Evolutionary conservation across 129 eudicot species (phyloP).

Genomic region (Deinandra increscens): DNA sequence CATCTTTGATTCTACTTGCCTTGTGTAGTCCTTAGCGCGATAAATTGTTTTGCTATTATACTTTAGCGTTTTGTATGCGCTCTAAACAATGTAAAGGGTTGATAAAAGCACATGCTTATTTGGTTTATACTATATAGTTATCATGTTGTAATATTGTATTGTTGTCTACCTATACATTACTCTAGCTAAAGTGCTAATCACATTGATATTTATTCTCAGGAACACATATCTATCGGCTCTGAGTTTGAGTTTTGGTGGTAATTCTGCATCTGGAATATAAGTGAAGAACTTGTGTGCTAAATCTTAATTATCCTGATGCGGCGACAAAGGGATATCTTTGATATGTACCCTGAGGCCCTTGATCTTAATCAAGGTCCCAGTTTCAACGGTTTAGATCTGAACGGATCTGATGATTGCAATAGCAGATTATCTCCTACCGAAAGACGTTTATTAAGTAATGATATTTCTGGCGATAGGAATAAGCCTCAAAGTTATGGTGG

Average conservation of each 20-base stretch:
- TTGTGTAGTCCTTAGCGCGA: not conserved
- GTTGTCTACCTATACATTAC: not conserved
- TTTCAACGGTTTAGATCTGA: constrained; percentile 36
- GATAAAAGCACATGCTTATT: not conserved
- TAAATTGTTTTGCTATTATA: not conserved
- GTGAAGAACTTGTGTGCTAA: constrained; percentile 4
- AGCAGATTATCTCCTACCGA: constrained; percentile 55
- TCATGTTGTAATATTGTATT: too few relatives aligned
- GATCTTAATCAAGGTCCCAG: constrained; percentile 66
- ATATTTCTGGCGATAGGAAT: constrained; percentile 38
- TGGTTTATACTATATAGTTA: not conserved
- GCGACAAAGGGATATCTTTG: constrained; percentile 49
- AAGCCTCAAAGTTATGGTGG: constrained; percentile 42
- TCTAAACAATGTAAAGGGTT: not conserved
- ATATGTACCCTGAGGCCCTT: constrained; percentile 45
- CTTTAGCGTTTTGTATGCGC: not conserved
- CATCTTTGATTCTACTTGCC: not conserved
- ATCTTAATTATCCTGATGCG: constrained; percentile 34
- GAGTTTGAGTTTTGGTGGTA: constrained; percentile 13
- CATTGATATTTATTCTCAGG: constrained; percentile 12
- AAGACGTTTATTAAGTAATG: constrained; percentile 45
- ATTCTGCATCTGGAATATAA: not conserved
- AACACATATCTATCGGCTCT: not conserved
- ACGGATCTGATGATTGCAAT: constrained; percentile 45
- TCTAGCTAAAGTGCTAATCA: not conserved